Base-by-base conservation (phyloP, 1,139 yeast genomes). In the Candida buenavistaensis region DNA sequence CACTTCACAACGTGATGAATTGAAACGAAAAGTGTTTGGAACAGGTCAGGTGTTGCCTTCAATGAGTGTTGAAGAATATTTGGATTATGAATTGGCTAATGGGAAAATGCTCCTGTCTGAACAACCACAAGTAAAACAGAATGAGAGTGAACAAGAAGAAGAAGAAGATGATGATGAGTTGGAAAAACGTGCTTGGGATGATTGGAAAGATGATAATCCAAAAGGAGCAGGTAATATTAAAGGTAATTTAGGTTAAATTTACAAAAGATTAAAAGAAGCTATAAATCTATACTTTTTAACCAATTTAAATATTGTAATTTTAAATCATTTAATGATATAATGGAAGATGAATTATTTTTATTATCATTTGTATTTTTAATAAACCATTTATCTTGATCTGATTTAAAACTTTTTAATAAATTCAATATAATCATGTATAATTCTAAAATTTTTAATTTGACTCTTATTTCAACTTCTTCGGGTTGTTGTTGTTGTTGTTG, bases 31-130 rank as follows among this genome's bases (percentile, higher is more conserved):
- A 47, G 96, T 90, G 0, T 80, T 78, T 52, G 97, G 97, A 1
- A 87, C 95, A 2, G 98, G 97, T 1, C 97, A 92, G 58, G 80
- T 76, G 23, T 68, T 92, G 25, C 99, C 99, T 1, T 87, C 97
- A 0, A 88, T 94, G 95, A 70, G 96, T 0, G 92, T 94, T 0
- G 98, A 92, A 46, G 97, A 92, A 50, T 83, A 85, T 45, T 68
- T 92, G 35, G 95, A 89, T 36, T 80, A 86, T 49, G 98, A 92
- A 54, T 67, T 85, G 47, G 80, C 81, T 11, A 80, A 85, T 49
- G 97, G 97, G 2, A 89, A 90, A 37, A 82, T 84, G 75, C 63
- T 76, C 30, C 67, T 75, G 34, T 76, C 78, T 15, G 79, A 75
- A 34, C 36, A 46, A 27, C 32, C 36, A 1, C 36, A 46, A 27